These are phyloP conservation scores for Alternaria sp. DNA, from an alignment of 2,329 filamentous ascomycete genomes.

Conservation along the genomic window DNA sequence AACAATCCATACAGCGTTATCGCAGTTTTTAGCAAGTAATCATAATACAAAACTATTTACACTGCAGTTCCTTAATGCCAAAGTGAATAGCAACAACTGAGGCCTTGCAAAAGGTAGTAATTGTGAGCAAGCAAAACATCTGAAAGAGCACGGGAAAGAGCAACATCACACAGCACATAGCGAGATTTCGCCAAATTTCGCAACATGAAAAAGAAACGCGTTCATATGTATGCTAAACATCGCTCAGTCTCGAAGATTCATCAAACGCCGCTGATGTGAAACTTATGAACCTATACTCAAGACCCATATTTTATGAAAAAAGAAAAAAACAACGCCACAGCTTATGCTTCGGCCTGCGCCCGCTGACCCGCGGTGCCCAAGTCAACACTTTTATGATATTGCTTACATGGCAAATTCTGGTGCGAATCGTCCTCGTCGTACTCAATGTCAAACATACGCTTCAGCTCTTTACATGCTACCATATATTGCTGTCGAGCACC, in stretches of 20 bases:
- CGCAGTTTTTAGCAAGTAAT: background rate
- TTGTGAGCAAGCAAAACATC: background rate
- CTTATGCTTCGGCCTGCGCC: background rate
- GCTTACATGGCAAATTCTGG: conserved; percentile 8
- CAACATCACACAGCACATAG: background rate
- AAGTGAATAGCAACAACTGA: background rate
- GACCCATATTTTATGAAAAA: background rate
- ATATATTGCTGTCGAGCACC: conserved; percentile 62
- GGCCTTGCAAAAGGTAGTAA: background rate
- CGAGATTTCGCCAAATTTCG: background rate
- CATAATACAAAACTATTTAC: background rate
- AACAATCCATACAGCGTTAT: background rate
- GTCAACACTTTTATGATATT: conserved; percentile 20
- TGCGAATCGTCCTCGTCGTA: conserved; percentile 32
- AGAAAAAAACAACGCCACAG: background rate
- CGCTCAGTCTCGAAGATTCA: background rate
- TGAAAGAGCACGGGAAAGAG: background rate
- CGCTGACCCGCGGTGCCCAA: background rate
- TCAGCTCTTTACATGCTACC: conserved; percentile 60
- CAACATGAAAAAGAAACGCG: background rate
- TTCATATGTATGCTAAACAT: background rate
- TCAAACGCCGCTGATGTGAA: background rate
- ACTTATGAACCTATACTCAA: background rate
- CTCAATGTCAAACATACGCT: conserved; percentile 50
- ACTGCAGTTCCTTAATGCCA: background rate